Conservation (phyloP, 2,329 filamentous ascomycete species). For the Emergomyces pasteurianus region DNA sequence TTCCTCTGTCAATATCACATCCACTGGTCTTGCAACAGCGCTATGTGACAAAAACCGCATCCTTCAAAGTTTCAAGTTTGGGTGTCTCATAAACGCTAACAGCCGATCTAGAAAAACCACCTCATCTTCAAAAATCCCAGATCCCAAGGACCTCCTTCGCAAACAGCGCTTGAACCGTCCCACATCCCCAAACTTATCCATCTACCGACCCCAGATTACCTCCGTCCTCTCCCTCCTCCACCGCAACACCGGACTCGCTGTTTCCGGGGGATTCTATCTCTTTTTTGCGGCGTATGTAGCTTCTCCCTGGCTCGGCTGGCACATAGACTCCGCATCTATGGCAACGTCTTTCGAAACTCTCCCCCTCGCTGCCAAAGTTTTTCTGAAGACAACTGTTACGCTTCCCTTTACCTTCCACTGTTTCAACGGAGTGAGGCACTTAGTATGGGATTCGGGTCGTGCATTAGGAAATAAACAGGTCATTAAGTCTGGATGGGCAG, state of each 20-base stretch:
- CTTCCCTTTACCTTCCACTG: conserved; percentile 56
- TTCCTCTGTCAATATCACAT: background rate
- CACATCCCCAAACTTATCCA: conserved; percentile 68
- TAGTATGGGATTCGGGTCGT: conserved; percentile 55
- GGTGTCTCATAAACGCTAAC: background rate
- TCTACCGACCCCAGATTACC: conserved; percentile 79
- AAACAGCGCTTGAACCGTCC: conserved; percentile 71
- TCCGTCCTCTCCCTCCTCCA: conserved; percentile 65
- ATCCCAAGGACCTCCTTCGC: conserved; percentile 45
- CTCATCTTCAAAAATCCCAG: background rate
- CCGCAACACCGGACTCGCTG: conserved; percentile 64
- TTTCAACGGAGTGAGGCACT: conserved; percentile 58
- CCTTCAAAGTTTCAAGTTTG: too few species aligned
- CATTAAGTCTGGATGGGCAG: conserved; percentile 51
- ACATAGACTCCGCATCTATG: conserved; percentile 51
- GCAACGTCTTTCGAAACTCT: conserved; percentile 52
- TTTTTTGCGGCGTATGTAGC: conserved; percentile 71
- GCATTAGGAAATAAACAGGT: conserved; percentile 52
- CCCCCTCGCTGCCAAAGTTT: conserved; percentile 46
- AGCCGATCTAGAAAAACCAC: background rate
- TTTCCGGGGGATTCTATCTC: conserved; percentile 64
- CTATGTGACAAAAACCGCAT: background rate
- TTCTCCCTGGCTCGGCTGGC: conserved; percentile 61
- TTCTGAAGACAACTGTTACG: conserved; percentile 46
- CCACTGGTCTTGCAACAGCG: background rate